Evolutionary conservation across 768 basidiomycete species (phyloP), one percentile per base, ranked within the genome.

Genomic region (Calvatia gigantea): DNA sequence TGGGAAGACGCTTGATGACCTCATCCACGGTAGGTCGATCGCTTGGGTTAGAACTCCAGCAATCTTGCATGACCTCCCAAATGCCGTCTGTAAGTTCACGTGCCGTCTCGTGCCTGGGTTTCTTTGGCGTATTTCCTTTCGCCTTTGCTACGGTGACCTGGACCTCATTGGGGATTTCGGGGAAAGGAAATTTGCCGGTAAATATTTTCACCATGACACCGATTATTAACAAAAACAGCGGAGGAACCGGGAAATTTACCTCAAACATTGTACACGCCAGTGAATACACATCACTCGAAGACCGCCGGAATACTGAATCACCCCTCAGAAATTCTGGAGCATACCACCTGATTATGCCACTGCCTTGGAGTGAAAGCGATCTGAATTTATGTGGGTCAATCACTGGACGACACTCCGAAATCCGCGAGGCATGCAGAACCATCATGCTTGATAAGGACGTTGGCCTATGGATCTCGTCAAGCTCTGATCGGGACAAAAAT

Each of bases 171-270:
- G 51, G 45, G 9, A 46, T 28, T 41, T 66, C 58, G 48, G 51
- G 44, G 47, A 64, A 67, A 2, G 66, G 66, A n/a, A 64, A 37
- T 5, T 56, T 49, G 15, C 59, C 64, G 2, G 64, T 61, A n/a
- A 61, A 60, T 6, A 65, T 54, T 62, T 64, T 6, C 33, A 12
- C 29, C 4, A 32, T 19, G 14, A 11, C 9, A 3, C 17, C 21
- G 6, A 3, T 7, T 28, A 17, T 32, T 32, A 5, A 6, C 17
- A 19, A 6, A 21, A 17, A 9, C 17, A 11, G 39, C 5, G 31
- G 19, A 6, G 0, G 6, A 3, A 15, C 8, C 28, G n/a, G 3
- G 11, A 12, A 1, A 17, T 38, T 41, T 25, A 62, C 63, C 57
- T 65, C 64, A 37, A 57, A 63, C 29, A 52, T 58, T 3, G 60